Conservation (phyloP, 257 asterid species). For the Solanum virginianum region DNA sequence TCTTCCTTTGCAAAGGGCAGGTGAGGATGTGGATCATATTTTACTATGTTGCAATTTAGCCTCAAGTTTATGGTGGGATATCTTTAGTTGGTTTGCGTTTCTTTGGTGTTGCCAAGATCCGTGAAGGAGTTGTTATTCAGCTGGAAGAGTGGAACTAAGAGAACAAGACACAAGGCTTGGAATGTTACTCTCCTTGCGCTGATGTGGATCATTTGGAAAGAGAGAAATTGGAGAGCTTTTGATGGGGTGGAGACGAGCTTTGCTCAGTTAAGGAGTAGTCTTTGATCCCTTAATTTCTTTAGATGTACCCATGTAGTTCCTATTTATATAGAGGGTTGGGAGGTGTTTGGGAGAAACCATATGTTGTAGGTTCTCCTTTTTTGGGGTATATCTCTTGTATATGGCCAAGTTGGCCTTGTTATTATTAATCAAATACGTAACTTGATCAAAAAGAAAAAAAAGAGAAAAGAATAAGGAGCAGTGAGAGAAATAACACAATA, state of each 20-base stretch:
- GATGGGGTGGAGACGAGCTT: not conserved
- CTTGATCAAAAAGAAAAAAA: not conserved
- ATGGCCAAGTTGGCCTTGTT: not conserved
- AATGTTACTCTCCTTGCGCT: too few species aligned
- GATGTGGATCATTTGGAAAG: too few species aligned
- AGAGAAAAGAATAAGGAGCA: not conserved
- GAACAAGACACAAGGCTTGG: too few species aligned
- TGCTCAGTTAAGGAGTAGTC: not conserved
- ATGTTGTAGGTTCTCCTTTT: not conserved
- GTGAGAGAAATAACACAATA: not conserved
- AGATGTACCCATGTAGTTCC: not conserved
- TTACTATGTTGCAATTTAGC: too few species aligned
- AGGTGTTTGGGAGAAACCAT: not conserved
- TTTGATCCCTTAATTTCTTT: not conserved
- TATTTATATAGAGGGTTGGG: not conserved
- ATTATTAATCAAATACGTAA: not conserved
- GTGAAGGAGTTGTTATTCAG: too few species aligned
- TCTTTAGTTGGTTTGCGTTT: too few species aligned
- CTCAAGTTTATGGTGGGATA: too few species aligned
- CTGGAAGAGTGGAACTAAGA: too few species aligned
- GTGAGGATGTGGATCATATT: too few species aligned
- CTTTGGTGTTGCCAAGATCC: too few species aligned
- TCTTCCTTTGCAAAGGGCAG: too few species aligned
- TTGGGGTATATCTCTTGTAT: not conserved
- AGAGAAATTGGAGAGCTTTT: too few species aligned